A percentile compares a stretch with the other conserved stretches of the same genome.
These are phyloP conservation scores for Ilex paraguariensis DNA, from an alignment of 305 asterid genomes.

Conservation along the genomic window DNA sequence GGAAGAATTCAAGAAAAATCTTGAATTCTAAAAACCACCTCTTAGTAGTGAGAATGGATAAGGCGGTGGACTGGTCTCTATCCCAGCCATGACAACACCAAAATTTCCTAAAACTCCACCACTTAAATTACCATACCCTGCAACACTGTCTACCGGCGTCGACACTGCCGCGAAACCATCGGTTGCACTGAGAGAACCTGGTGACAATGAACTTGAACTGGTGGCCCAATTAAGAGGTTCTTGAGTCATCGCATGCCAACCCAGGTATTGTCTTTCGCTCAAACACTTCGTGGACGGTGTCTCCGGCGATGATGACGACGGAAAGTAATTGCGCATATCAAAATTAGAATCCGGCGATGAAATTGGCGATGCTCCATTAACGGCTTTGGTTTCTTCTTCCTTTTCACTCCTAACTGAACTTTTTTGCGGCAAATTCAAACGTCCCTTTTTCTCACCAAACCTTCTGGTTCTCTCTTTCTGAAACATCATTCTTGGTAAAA, in stretches of 20 bases:
- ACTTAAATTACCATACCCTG: conserved; percentile 1
- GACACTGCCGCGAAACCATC: conserved; percentile 16
- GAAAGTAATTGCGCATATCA: conserved; percentile 20
- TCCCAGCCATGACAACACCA: conserved; percentile 26
- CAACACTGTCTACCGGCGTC: conserved; percentile 10
- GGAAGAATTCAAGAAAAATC: not conserved
- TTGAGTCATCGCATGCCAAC: conserved; percentile 13
- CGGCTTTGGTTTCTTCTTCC: conserved; percentile 24
- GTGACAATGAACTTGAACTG: conserved; percentile 16
- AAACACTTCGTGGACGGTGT: conserved; percentile 31
- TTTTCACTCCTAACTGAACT: conserved; percentile 57
- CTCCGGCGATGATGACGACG: conserved; percentile 30
- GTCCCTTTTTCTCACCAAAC: conserved; percentile 44
- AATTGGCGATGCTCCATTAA: conserved; percentile 22
- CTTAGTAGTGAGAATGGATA: conserved; percentile 72
- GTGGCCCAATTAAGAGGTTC: conserved; percentile 11
- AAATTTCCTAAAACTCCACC: conserved; percentile 19
- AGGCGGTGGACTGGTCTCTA: conserved; percentile 34
- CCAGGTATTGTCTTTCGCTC: conserved; percentile 5
- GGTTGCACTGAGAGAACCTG: conserved; percentile 17
- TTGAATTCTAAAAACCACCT: conserved; percentile 43
- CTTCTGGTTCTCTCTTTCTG: conserved; percentile 36
- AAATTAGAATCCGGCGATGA: conserved; percentile 27
- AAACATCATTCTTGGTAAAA: conserved; percentile 51
- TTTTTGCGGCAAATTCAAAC: conserved; percentile 27